Percentiles rank a stretch among this genome's conserved stretches.
Conservation (phyloP, 805 yeast species). For the Isabelozyma gotoi region DNA sequence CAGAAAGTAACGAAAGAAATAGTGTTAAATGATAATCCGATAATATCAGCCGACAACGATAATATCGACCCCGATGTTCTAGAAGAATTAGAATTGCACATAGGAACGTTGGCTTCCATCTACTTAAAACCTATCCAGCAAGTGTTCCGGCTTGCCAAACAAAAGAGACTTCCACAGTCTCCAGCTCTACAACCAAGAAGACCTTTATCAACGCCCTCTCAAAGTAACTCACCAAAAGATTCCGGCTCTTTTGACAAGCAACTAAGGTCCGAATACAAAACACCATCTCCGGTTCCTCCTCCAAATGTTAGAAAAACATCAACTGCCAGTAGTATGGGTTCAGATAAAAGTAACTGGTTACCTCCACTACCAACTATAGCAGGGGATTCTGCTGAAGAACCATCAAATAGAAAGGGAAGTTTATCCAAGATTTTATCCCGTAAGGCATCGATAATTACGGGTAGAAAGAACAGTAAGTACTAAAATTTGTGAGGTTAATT, state of each 20-base stretch:
- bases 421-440: conserved; percentile 32
- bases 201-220: neutral
- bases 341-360: conserved; percentile 1
- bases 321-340: conserved; percentile 2
- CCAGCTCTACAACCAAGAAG: conserved; percentile 36
- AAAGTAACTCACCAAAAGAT: neutral
- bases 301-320: conserved; percentile 1
- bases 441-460: conserved; percentile 30
- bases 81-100: conserved; percentile 79
- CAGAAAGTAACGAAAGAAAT: conserved; percentile 43
- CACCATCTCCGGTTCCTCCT: conserved; percentile 5
- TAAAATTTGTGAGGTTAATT: conserved; percentile 3
- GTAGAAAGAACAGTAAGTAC: conserved; percentile 14
- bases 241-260: too few species aligned
- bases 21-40: conserved; percentile 61
- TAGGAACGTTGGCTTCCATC: conserved; percentile 81
- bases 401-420: conserved; percentile 22
- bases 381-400: conserved; percentile 9
- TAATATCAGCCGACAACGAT: conserved; percentile 65
- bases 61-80: conserved; percentile 65
- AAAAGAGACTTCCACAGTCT: conserved; percentile 49
- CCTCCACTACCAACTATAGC: neutral
- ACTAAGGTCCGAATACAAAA: neutral
- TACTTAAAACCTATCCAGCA: conserved; percentile 82
- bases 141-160: conserved; percentile 67